phyloP scores from a whole-genome alignment of 139 green algal genomes.

The Chlamydomonas sp. region DNA sequence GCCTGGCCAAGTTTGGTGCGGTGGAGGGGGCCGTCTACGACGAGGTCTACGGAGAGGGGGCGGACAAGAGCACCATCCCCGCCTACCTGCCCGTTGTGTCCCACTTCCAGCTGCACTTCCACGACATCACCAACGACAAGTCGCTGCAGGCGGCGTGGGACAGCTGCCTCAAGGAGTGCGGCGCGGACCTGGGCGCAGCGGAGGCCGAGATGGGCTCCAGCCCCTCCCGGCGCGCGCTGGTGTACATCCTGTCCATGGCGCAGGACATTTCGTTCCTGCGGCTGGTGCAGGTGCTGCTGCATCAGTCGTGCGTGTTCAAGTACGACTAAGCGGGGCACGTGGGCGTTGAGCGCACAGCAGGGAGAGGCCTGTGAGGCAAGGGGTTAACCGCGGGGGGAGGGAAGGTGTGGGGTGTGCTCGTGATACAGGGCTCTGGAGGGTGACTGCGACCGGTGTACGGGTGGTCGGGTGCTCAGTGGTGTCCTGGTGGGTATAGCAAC shows the following conservation, averaged over 20 bases:
- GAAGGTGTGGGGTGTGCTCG: too few species aligned
- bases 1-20: conserved; percentile 1
- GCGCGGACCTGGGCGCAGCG: neutral
- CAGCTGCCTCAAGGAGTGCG: neutral
- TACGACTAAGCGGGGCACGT: conserved; percentile 1
- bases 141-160: conserved; percentile 9
- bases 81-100: conserved; percentile 31
- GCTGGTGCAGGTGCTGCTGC: conserved; percentile 29
- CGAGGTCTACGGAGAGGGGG: conserved; percentile 28
- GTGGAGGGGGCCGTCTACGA: conserved; percentile 13
- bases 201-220: neutral
- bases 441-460: too few species aligned
- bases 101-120: conserved; percentile 44
- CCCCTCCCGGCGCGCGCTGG: conserved; percentile 9
- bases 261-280: conserved; percentile 41
- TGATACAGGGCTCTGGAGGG: too few species aligned
- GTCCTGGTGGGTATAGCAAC: too few species aligned
- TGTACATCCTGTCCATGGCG: conserved; percentile 39
- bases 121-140: conserved; percentile 36
- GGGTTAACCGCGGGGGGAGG: too few species aligned
- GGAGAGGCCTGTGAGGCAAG: too few species aligned
- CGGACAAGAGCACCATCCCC: conserved; percentile 20
- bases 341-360: neutral
- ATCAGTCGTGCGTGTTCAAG: conserved; percentile 5
- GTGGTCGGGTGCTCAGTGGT: too few species aligned